Conservation (phyloP, 345 rosid genomes). For the Eutrema japonicum region DNA sequence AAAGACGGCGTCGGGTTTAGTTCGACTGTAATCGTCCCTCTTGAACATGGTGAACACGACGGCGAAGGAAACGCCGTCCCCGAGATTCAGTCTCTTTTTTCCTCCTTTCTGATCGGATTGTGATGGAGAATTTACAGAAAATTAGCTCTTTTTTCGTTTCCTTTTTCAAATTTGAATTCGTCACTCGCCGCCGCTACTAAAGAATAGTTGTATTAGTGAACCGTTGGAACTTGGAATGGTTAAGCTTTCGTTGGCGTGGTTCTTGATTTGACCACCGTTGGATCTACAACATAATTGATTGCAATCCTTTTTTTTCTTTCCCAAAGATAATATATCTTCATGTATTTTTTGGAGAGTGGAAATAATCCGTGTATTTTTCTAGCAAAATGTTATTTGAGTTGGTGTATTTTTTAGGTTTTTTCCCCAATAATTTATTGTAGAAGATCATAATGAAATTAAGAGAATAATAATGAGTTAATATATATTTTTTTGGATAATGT, state of each 20-base stretch:
- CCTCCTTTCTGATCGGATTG: not conserved
- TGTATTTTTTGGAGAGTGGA: no score
- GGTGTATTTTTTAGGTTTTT: no score
- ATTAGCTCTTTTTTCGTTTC: not conserved
- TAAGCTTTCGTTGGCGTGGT: not conserved
- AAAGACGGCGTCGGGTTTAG: constrained; percentile 68
- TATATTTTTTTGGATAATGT: not conserved
- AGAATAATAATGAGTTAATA: not conserved
- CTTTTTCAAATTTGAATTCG: constrained; percentile 30
- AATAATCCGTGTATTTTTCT: no score
- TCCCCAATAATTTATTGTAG: not conserved
- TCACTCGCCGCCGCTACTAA: not conserved
- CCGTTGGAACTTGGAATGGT: constrained; percentile 1
- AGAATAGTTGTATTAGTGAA: not conserved
- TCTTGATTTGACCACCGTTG: not conserved
- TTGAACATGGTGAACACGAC: constrained; percentile 44
- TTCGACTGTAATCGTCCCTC: constrained; percentile 66
- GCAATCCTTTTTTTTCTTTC: not conserved
- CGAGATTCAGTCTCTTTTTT: not conserved
- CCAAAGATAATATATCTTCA: no score
- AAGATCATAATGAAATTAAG: not conserved
- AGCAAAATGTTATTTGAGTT: no score
- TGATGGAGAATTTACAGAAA: not conserved
- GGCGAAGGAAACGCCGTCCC: constrained; percentile 18
- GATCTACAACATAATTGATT: not conserved